These are phyloP conservation scores for Polygonum maritimum DNA, from an alignment of 148 eudicot genomes.

Conservation along the genomic window DNA sequence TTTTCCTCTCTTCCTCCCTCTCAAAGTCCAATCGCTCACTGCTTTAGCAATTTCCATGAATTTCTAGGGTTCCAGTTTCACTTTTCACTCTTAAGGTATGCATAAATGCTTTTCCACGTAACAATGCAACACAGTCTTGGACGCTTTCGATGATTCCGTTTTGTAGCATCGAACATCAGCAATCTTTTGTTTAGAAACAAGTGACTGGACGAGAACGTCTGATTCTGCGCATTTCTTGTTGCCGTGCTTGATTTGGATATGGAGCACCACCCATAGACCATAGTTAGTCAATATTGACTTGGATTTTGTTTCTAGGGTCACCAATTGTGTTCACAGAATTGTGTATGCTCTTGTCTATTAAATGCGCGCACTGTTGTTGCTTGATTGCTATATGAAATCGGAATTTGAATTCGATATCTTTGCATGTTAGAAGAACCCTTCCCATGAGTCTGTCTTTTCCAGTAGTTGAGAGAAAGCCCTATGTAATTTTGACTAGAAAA, in stretches of 20 bases:
- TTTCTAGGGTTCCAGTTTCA: background rate
- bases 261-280: background rate
- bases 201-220: background rate
- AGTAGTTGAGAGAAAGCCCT: background rate
- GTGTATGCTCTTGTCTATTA: background rate
- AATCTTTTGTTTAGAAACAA: background rate
- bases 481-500: background rate
- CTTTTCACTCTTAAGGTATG: background rate
- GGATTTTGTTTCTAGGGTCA: background rate
- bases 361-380: background rate
- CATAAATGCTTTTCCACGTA: background rate
- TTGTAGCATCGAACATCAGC: background rate
- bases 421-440: background rate
- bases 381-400: background rate
- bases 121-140: background rate
- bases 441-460: too few relatives aligned
- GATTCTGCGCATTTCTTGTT: background rate
- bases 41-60: background rate
- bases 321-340: background rate
- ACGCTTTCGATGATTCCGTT: background rate
- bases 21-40: background rate
- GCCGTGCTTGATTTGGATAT: background rate
- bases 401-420: background rate
- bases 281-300: background rate
- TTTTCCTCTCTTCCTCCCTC: constrained; percentile 8